Conservation (phyloP, 306 rosid species). For the Astragalus glycyphyllos region DNA sequence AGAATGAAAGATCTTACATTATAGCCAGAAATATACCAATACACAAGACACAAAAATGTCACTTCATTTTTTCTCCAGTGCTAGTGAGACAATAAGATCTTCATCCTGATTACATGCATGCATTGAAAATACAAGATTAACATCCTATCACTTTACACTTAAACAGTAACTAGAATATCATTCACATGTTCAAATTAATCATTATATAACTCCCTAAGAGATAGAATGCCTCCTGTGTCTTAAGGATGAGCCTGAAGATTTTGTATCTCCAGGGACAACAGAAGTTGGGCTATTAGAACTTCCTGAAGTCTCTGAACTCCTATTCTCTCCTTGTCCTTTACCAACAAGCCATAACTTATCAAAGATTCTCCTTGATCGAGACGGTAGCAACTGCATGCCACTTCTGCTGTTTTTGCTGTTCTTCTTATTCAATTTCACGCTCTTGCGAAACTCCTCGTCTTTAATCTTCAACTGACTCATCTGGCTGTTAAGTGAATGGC, state of each 20-base stretch:
- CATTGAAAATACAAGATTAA: constrained; percentile 39
- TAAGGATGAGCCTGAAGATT: constrained; percentile 74
- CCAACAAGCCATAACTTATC: constrained; percentile 83
- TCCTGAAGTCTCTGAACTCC: constrained; percentile 88
- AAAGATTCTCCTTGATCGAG: constrained; percentile 88
- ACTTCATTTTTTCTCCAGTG: constrained; percentile 46
- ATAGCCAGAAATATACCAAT: constrained; percentile 29
- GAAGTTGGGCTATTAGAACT: constrained; percentile 95
- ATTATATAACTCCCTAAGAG: constrained; percentile 53
- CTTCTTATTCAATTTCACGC: constrained; percentile 65
- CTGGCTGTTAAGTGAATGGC: constrained; percentile 60
- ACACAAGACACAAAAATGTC: constrained; percentile 20
- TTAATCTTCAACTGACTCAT: constrained; percentile 62
- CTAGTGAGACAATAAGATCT: constrained; percentile 29
- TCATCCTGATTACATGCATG: constrained; percentile 42
- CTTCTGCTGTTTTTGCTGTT: constrained; percentile 81
- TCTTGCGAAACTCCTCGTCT: constrained; percentile 56
- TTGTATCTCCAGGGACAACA: constrained; percentile 69
- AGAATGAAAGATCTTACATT: constrained; percentile 28
- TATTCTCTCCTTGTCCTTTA: constrained; percentile 76
- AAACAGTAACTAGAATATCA: constrained; percentile 37
- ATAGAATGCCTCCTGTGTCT: constrained; percentile 93
- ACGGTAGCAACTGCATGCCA: constrained; percentile 79
- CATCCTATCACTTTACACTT: constrained; percentile 71
- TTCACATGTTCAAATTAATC: constrained; percentile 32